phyloP scores from a whole-genome alignment of 805 yeast genomes.

The Novakomyces olei region DNA sequence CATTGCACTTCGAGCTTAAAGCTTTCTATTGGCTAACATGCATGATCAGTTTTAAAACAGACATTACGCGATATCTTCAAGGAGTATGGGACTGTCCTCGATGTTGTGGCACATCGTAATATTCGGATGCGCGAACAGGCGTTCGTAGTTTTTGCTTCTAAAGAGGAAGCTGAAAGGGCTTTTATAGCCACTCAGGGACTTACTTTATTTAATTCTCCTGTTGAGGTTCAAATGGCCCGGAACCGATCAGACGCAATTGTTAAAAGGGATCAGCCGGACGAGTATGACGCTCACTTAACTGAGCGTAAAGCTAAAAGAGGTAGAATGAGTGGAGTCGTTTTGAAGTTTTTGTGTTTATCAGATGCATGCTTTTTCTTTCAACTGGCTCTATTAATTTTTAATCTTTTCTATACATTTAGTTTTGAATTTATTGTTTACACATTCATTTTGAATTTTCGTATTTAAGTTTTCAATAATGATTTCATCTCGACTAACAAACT shows the following conservation, averaged over 20 bases:
- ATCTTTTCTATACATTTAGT: background rate
- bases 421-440: background rate
- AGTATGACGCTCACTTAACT: slow-evolving; percentile 10
- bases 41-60: slow-evolving; percentile 18
- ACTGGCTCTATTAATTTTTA: background rate
- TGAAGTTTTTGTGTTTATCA: background rate
- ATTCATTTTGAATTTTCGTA: background rate
- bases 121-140: slow-evolving; percentile 67
- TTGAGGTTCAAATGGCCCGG: slow-evolving; percentile 25
- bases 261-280: slow-evolving; percentile 10
- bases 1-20: too few species aligned
- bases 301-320: slow-evolving; percentile 9
- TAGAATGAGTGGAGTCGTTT: background rate
- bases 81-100: slow-evolving; percentile 26
- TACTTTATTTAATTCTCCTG: slow-evolving; percentile 24
- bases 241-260: slow-evolving; percentile 22
- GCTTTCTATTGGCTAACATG: background rate
- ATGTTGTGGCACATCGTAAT: slow-evolving; percentile 35
- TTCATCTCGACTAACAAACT: slow-evolving; percentile 2
- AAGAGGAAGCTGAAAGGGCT: slow-evolving; percentile 25
- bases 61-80: slow-evolving; percentile 23
- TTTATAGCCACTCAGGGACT: slow-evolving; percentile 16
- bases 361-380: background rate
- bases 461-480: background rate
- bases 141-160: slow-evolving; percentile 33